Base-by-base conservation (phyloP, 306 rosid genomes). In the Prunus padus region DNA sequence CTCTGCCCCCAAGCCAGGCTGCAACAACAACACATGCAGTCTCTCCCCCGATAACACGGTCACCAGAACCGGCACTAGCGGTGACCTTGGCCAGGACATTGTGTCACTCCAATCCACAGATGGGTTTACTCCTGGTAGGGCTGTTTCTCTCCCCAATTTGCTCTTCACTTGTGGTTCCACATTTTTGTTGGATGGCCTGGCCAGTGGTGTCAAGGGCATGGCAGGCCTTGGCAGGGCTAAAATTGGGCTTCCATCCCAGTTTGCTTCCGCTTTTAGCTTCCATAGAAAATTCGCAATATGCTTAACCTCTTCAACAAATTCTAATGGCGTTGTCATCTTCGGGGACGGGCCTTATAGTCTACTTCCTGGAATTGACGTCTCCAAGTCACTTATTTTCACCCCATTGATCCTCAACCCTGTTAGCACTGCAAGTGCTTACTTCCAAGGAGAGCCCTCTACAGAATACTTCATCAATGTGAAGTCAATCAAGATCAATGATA, bases 381-480 rank as follows among this genome's bases (percentile, higher is more conserved):
- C 88, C 0, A 63, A 84, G 50, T 77, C 74, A 25, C 90, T 90
- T 3, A 75, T 14, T 19, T 83, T 33, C 71, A 88, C 91, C 40
- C 85, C 83, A 33, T 79, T 88, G 3, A 16, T 84, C 19, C 66
- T 26, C 15, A 88, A 81, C 66, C 88, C 82, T 3, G 74, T 81
- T 0, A 90, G 80, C 22, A 79, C 82, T 10, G 79, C 65, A 3
- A 55, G 76, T 11, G 5, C 11, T 22, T 22, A 22, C 20, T 79
- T 59, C 72, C 1, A 30, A 4, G 88, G 86, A 1, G 85, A 85
- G n/a, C 69, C 79, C 8, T 89, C 93, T 0, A 52, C 56, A 2
- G 90, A 89, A 25, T 90, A 90, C 47, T 87, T 86, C 81, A 84
- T 88, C 4, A 84, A 82, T 0, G 88, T 88, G 8, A 86, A 72